phyloP scores from a whole-genome alignment of 257 asterid species.

The Galeopsis tetrahit region DNA sequence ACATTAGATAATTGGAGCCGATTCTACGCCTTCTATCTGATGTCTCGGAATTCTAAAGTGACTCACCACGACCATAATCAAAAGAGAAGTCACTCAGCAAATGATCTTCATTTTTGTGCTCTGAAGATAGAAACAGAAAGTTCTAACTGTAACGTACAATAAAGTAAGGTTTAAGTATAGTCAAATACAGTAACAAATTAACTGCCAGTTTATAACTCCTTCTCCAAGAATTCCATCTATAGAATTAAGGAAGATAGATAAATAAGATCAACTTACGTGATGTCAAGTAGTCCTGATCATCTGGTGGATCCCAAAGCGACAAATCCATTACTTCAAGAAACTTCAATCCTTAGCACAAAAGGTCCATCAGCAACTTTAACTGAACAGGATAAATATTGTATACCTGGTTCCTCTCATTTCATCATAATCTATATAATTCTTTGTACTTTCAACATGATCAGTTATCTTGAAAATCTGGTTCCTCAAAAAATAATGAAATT shows the following conservation, averaged over 20 bases:
- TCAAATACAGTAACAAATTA: background rate
- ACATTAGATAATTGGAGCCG: conserved; percentile 22
- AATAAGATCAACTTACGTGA: conserved; percentile 29
- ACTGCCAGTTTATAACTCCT: background rate
- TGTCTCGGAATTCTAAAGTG: conserved; percentile 22
- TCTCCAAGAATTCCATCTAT: conserved; percentile 1
- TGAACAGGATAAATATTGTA: background rate
- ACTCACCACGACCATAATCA: conserved; percentile 39
- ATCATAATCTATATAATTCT: no score
- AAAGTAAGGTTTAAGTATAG: background rate
- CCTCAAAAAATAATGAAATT: background rate
- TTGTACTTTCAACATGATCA: background rate
- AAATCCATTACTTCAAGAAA: conserved; percentile 49
- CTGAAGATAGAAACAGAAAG: conserved; percentile 27
- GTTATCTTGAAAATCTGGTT: background rate
- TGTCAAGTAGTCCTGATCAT: conserved; percentile 35
- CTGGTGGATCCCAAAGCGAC: conserved; percentile 47
- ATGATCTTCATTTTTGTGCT: conserved; percentile 30
- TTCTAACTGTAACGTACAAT: background rate
- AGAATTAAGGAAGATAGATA: conserved; percentile 17
- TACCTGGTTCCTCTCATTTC: background rate
- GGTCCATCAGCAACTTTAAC: conserved; percentile 27
- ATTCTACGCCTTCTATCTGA: conserved; percentile 23
- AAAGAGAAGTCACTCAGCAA: conserved; percentile 27
- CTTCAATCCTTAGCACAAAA: conserved; percentile 27